Conservation (phyloP, 2,329 filamentous ascomycete species). For the Fusarium praegraminearum region DNA sequence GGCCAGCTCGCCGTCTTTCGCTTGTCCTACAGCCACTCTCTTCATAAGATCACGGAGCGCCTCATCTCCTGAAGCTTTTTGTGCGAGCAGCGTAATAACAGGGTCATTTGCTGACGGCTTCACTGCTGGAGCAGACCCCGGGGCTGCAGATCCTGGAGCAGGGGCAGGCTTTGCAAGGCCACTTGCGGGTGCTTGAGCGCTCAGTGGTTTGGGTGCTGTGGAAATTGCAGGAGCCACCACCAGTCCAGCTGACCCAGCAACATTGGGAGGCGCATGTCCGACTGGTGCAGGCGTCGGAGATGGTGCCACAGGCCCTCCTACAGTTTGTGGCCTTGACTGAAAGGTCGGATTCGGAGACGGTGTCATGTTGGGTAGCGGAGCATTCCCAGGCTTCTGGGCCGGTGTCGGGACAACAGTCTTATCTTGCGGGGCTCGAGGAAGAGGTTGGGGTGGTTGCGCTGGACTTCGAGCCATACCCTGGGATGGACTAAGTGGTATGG, state of each 20-base stretch:
- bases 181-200: conserved; percentile 33
- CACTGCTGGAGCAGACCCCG: conserved; percentile 24
- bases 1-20: conserved; percentile 76
- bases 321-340: conserved; percentile 32
- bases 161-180: conserved; percentile 32
- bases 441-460: conserved; percentile 33
- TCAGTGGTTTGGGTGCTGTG: conserved; percentile 42
- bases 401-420: conserved; percentile 21
- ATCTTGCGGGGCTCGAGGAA: conserved; percentile 31
- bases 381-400: conserved; percentile 30
- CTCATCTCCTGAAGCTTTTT: conserved; percentile 78
- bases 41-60: conserved; percentile 84
- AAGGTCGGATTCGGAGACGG: conserved; percentile 38
- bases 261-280: conserved; percentile 41
- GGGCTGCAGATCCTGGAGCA: conserved; percentile 27
- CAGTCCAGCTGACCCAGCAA: conserved; percentile 34
- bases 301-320: conserved; percentile 34
- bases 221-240: conserved; percentile 43
- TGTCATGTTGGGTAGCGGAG: conserved; percentile 30
- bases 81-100: conserved; percentile 83
- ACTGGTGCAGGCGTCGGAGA: conserved; percentile 40
- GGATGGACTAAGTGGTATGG: conserved; percentile 38
- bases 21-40: conserved; percentile 80
- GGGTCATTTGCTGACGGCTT: conserved; percentile 67
- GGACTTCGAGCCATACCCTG: conserved; percentile 35